A percentile compares a stretch with the other conserved stretches of the same genome.
Evolutionary conservation across 768 basidiomycete species (phyloP).

Genomic region (Psilocybe subaeruginosa): DNA sequence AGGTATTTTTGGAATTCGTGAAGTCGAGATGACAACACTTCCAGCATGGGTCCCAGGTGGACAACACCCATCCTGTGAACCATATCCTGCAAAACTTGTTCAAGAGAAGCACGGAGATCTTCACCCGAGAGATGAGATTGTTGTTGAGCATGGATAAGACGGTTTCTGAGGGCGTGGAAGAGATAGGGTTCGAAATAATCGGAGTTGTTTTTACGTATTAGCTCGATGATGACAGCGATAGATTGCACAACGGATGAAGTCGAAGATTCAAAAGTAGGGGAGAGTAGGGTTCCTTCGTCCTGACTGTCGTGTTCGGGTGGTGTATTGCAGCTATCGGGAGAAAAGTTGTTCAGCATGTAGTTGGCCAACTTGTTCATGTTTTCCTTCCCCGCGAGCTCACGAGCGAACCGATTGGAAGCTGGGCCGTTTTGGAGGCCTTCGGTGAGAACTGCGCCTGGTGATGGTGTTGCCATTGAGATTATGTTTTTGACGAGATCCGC

Average conservation of each 20-base stretch:
- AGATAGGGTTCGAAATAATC: slow-evolving; percentile 98
- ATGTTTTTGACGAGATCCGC: slow-evolving; percentile 93
- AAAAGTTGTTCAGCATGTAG: slow-evolving; percentile 77
- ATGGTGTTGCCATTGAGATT: slow-evolving; percentile 91
- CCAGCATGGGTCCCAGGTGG: slow-evolving; percentile 82
- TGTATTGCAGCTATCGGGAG: slow-evolving; percentile 24
- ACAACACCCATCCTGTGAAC: slow-evolving; percentile 88
- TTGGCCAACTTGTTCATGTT: slow-evolving; percentile 72
- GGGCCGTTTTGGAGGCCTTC: slow-evolving; percentile 71
- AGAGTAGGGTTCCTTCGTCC: slow-evolving; percentile 18
- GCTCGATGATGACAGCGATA: slow-evolving; percentile 87
- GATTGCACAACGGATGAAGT: slow-evolving; percentile 85
- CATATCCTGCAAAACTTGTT: slow-evolving; percentile 78
- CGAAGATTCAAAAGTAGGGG: slow-evolving; percentile 50
- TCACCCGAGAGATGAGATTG: slow-evolving; percentile 54
- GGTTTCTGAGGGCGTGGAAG: slow-evolving; percentile 91
- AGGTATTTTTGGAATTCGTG: slow-evolving; percentile 73
- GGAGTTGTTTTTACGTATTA: slow-evolving; percentile 97
- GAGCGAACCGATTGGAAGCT: slow-evolving; percentile 84
- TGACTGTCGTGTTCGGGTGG: slow-evolving; percentile 22
- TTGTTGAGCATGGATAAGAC: slow-evolving; percentile 87
- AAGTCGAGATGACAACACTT: slow-evolving; percentile 70
- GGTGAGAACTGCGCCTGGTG: slow-evolving; percentile 74
- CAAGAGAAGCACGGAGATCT: slow-evolving; percentile 66
- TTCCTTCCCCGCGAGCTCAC: slow-evolving; percentile 79